phyloP scores from a whole-genome alignment of 1,284 basidiomycete species.

The Microbotryum violaceum region DNA sequence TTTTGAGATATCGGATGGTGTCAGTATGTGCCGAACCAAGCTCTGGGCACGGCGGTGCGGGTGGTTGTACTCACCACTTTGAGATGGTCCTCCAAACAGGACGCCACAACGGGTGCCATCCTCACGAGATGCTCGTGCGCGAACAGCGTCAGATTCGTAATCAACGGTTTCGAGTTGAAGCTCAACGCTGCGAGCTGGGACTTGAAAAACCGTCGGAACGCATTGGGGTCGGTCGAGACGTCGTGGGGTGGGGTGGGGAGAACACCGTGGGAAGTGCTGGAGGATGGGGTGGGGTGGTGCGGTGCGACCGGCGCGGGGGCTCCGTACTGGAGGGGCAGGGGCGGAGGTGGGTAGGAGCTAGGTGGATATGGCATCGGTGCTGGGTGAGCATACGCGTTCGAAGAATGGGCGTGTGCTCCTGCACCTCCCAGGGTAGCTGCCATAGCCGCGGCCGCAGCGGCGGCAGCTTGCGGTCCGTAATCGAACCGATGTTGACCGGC shows the following conservation, averaged over 20 bases:
- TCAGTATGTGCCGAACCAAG: too few species aligned
- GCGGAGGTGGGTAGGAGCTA: not conserved
- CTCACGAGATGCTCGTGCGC: constrained; percentile 73
- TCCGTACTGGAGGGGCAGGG: not conserved
- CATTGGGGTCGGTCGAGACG: constrained; percentile 47
- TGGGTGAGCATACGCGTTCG: too few species aligned
- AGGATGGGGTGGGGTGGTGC: not conserved
- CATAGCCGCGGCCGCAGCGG: too few species aligned
- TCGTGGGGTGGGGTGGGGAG: constrained; percentile 22
- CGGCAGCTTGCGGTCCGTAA: too few species aligned
- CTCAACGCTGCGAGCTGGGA: constrained; percentile 73
- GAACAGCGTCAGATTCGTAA: constrained; percentile 87
- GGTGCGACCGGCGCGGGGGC: not conserved
- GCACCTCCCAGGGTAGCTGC: too few species aligned
- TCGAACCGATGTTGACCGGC: too few species aligned
- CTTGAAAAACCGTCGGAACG: constrained; percentile 56
- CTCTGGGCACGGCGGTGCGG: too few species aligned
- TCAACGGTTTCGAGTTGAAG: constrained; percentile 92
- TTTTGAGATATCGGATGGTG: too few species aligned
- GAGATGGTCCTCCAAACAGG: constrained; percentile 82
- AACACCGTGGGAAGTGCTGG: constrained; percentile 9
- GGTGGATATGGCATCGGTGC: too few species aligned
- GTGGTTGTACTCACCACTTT: constrained; percentile 46
- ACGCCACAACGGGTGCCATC: constrained; percentile 72
- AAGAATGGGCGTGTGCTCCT: too few species aligned